Evolutionary conservation across 768 basidiomycete species (phyloP), one percentile per base, ranked within the genome.

Genomic region (Leccinum rimulosum): DNA sequence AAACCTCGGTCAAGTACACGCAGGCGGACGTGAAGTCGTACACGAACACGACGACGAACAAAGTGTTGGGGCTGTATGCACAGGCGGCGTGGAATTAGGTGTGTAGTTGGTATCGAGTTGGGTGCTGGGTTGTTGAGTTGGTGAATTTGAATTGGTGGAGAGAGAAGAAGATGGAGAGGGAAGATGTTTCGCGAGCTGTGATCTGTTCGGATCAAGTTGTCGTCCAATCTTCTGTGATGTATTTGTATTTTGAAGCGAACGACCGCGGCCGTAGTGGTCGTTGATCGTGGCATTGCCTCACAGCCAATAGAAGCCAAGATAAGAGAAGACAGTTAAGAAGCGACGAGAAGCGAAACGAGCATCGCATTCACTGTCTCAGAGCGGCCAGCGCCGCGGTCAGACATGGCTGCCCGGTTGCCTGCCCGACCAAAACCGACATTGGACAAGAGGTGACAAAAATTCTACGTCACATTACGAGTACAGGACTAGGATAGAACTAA

Each of bases 1-100:
- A 88, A 73, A 79, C 49, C 5, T 67, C 61, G 28, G 82, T 75
- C 70, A 77, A 67, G 3, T 91, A 82, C 65, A 80, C 81, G 2
- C 65, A 67, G 0, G 65, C 74, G 11, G 85, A 92, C 66, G 82
- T 86, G 1, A 57, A 64, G 35, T n/a, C 63, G 38, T 92, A 91
- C 70, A 82, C 83, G 35, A 70, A 77, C 4, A 68, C 85, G 52
- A 58, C 66, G 68, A 67, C 75, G 3, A 63, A 79, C 36, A 73
- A 70, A 48, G 69, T 78, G 56, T 55, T 80, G 38, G 77, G 75
- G 33, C 17, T 70, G 59, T 82, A 76, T 64, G 80, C 80, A n/a
- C 65, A 69, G 55, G 65, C 64, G n/a, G 64, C 27, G 54, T 75
- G 74, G 74, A 73, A 73, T 52, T 73, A 62, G 54, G 17, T 4